Conservation (phyloP, 148 eudicot genomes). For the Rhododendron ferrugineum region DNA sequence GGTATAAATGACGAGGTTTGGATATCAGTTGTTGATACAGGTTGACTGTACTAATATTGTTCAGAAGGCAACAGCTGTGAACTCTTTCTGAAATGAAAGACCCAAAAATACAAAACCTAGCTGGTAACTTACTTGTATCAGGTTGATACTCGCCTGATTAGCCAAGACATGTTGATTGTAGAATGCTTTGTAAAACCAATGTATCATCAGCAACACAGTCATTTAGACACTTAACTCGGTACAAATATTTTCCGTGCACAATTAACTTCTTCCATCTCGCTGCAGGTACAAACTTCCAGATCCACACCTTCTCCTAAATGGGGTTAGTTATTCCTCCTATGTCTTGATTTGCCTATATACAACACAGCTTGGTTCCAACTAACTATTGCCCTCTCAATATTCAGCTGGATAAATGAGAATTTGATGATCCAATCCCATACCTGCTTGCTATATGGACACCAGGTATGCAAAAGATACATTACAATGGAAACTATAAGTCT, state of each 20-base stretch:
- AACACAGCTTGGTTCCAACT: slow-evolving; percentile 4
- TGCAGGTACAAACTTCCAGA: slow-evolving; percentile 73
- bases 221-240: not conserved
- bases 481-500: not conserved
- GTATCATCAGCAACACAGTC: not conserved
- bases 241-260: not conserved
- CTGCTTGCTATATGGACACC: slow-evolving; percentile 75
- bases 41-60: not conserved
- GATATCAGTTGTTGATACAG: not conserved
- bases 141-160: not conserved
- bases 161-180: not conserved
- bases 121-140: not conserved
- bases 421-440: slow-evolving; percentile 76
- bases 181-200: not conserved
- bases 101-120: not conserved
- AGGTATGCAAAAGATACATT: slow-evolving; percentile 30
- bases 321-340: slow-evolving; percentile 31
- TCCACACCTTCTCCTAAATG: slow-evolving; percentile 51
- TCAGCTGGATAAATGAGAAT: slow-evolving; percentile 59
- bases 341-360: not conserved
- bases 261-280: slow-evolving; percentile 13
- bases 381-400: slow-evolving; percentile 6
- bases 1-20: not conserved
- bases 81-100: not conserved
- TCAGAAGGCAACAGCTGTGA: not conserved